Evolutionary conservation across 2,329 filamentous ascomycete genomes (phyloP).

Genomic region (Rhinocladiella mackenziei): DNA sequence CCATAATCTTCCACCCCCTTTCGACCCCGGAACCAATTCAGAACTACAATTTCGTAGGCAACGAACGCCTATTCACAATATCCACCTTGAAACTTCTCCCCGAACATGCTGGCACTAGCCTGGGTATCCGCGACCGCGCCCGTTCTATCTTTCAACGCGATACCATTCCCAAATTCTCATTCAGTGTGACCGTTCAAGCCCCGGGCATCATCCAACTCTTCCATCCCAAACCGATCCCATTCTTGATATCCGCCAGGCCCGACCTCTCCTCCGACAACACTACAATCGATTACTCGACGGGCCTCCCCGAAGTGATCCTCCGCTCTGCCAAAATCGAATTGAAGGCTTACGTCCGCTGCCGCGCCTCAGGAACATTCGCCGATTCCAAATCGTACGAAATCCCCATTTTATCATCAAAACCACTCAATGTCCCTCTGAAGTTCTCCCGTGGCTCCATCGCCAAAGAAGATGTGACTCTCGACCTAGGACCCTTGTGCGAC

Average conservation of each 20-base stretch:
- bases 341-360: constrained; percentile 16
- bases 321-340: constrained; percentile 18
- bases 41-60: constrained; percentile 10
- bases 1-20: constrained; percentile 22
- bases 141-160: constrained; percentile 23
- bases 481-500: constrained; percentile 16
- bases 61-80: constrained; percentile 17
- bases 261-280: constrained; percentile 13
- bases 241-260: constrained; percentile 15
- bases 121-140: constrained; percentile 21
- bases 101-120: constrained; percentile 17
- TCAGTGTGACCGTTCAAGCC: constrained; percentile 19
- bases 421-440: constrained; percentile 7
- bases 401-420: constrained; percentile 2
- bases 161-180: constrained; percentile 22
- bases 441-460: constrained; percentile 1
- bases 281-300: constrained; percentile 16
- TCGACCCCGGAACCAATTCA: constrained; percentile 24
- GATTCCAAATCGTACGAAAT: constrained; percentile 20
- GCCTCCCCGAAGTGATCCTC: constrained; percentile 11
- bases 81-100: constrained; percentile 21
- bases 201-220: constrained; percentile 21
- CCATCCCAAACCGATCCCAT: constrained; percentile 18
- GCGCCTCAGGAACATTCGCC: constrained; percentile 14
- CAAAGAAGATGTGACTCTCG: constrained; percentile 5